Evolutionary conservation across 2,329 filamentous ascomycete genomes (phyloP).

Genomic region (Curvularia sp.): DNA sequence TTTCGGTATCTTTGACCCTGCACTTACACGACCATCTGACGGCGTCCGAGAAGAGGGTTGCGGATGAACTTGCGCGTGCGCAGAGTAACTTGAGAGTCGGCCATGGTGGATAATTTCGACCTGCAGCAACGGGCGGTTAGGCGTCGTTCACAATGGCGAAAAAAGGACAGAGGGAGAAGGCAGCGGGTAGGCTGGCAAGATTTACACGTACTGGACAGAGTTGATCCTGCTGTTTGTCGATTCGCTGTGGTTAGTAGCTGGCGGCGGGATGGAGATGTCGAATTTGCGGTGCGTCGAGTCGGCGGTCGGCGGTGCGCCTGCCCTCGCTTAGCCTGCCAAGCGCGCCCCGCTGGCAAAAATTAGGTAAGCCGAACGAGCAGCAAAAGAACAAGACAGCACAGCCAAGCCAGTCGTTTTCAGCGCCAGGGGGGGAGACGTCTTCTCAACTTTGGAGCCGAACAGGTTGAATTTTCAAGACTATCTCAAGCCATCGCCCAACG

Average conservation of each 20-base stretch:
- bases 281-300: conserved; percentile 26
- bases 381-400: too few species aligned
- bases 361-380: conserved; percentile 28
- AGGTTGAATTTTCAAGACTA: conserved; percentile 1
- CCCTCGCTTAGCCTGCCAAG: conserved; percentile 22
- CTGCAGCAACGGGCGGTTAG: conserved; percentile 33
- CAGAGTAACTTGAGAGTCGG: conserved; percentile 69
- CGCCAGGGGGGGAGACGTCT: not conserved
- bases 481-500: not conserved
- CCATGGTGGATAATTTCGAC: conserved; percentile 70
- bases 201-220: conserved; percentile 42
- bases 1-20: conserved; percentile 21
- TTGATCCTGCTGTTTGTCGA: conserved; percentile 45
- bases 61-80: conserved; percentile 99
- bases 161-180: too few species aligned
- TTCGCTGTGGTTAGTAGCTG: conserved; percentile 42
- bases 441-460: not conserved
- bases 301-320: conserved; percentile 23
- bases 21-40: conserved; percentile 98
- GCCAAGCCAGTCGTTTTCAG: too few species aligned
- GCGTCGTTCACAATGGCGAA: conserved; percentile 11
- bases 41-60: conserved; percentile 97
- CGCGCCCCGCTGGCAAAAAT: conserved; percentile 23
- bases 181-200: conserved; percentile 11
- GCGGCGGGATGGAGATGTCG: conserved; percentile 44